Evolutionary conservation across 2,329 filamentous ascomycete species (phyloP).

Genomic region (Neofusicoccum umdonicola): DNA sequence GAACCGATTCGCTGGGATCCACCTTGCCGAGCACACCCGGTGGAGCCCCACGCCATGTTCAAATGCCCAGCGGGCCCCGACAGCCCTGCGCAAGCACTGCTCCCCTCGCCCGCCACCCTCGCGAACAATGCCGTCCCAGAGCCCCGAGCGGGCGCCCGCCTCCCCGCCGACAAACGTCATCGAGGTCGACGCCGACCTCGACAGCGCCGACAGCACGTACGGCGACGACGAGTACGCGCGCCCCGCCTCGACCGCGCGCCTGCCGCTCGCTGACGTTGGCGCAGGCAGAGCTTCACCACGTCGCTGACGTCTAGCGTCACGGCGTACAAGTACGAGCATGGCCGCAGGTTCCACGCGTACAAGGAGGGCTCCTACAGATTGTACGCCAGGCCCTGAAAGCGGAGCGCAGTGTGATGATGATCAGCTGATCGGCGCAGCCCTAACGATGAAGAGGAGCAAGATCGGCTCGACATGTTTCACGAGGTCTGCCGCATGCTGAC

Average conservation of each 20-base stretch:
- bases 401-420: constrained; percentile 17
- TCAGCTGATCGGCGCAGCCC: not conserved
- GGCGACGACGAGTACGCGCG: not conserved
- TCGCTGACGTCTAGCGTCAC: not conserved
- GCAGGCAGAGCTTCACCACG: constrained; percentile 9
- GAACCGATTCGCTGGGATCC: too few relatives aligned
- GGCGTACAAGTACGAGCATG: constrained; percentile 22
- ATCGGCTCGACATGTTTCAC: constrained; percentile 22
- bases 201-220: not conserved
- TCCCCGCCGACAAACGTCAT: not conserved
- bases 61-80: too few relatives aligned
- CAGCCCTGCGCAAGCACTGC: too few relatives aligned
- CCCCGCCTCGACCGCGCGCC: not conserved
- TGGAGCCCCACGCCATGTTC: too few relatives aligned
- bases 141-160: not conserved
- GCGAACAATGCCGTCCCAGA: not conserved
- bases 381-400: constrained; percentile 25
- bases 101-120: too few relatives aligned
- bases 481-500: constrained; percentile 24
- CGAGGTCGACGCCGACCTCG: not conserved
- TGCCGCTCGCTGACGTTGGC: not conserved
- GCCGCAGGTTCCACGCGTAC: constrained; percentile 35
- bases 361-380: constrained; percentile 17
- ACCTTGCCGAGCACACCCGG: too few relatives aligned
- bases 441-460: not conserved